Percentiles rank a stretch among this genome's conserved stretches.
These are phyloP conservation scores for Saitozyma sp. DNA, from an alignment of 768 basidiomycete genomes.

Conservation along the genomic window DNA sequence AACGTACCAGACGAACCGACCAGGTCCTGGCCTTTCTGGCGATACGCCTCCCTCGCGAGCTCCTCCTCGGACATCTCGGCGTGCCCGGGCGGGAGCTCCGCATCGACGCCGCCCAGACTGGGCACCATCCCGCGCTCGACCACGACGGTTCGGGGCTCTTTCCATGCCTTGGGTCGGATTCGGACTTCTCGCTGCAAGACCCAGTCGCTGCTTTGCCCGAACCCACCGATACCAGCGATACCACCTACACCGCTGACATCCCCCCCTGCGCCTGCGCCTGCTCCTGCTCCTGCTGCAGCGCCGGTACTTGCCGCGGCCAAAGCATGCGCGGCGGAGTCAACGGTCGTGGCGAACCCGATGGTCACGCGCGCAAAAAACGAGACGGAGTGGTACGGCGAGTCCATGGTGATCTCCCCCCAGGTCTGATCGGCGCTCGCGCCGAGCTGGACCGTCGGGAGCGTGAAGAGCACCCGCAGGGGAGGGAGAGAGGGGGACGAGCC, in stretches of 20 bases:
- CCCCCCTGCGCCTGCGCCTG: background rate
- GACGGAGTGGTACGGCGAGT: constrained; percentile 78
- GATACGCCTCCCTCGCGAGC: constrained; percentile 37
- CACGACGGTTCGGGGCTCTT: constrained; percentile 25
- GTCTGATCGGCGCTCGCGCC: constrained; percentile 58
- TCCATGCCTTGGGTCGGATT: constrained; percentile 34
- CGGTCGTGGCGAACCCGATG: constrained; percentile 61
- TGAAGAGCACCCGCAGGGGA: constrained; percentile 63
- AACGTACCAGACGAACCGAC: constrained; percentile 44
- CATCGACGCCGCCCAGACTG: constrained; percentile 4
- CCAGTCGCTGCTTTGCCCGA: constrained; percentile 21
- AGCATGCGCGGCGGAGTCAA: constrained; percentile 5
- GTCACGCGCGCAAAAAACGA: constrained; percentile 73
- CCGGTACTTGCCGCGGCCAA: background rate
- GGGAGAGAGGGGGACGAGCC: constrained; percentile 61
- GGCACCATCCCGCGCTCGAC: constrained; percentile 26
- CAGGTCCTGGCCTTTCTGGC: constrained; percentile 46
- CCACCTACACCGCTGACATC: no score
- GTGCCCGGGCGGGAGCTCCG: background rate
- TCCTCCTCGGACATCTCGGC: constrained; percentile 32
- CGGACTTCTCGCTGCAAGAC: constrained; percentile 20
- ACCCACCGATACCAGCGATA: no score
- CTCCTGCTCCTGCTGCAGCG: background rate
- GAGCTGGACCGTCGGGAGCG: constrained; percentile 61
- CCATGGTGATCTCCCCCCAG: constrained; percentile 74